Conservation (phyloP, 1,139 yeast species). For the Debaryomycetaceae sp. region DNA sequence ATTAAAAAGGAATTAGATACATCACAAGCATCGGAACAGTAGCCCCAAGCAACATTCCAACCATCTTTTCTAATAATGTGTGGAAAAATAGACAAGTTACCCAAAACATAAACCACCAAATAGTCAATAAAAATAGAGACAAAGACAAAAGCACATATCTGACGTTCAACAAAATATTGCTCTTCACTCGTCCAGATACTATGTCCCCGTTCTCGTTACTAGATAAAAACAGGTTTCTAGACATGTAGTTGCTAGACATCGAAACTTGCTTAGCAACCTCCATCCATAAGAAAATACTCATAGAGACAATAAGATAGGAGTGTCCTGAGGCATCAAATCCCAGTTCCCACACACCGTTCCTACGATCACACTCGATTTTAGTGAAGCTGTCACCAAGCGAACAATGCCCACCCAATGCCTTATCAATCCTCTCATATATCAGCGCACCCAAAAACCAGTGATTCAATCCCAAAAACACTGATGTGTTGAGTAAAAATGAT, state of each 20-base stretch:
- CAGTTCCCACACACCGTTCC: conserved; percentile 6
- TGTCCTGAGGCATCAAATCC: conserved; percentile 64
- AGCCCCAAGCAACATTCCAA: conserved; percentile 9
- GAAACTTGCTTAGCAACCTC: conserved; percentile 14
- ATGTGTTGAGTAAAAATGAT: conserved; percentile 14
- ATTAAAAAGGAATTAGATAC: not conserved
- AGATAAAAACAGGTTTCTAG: not conserved
- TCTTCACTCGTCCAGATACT: not conserved
- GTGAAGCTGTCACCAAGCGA: conserved; percentile 5
- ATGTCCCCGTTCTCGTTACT: not conserved
- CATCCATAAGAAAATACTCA: conserved; percentile 42
- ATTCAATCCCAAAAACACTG: conserved; percentile 16
- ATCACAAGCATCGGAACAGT: conserved; percentile 1
- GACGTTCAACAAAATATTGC: not conserved
- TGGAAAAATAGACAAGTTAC: conserved; percentile 64
- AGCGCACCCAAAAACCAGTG: conserved; percentile 49
- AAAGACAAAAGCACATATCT: conserved; percentile 3
- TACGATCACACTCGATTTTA: conserved; percentile 6
- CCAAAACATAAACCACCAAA: conserved; percentile 46
- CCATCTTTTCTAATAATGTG: conserved; percentile 51
- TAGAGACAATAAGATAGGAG: conserved; percentile 49
- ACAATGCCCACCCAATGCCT: conserved; percentile 42
- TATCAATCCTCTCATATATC: conserved; percentile 40
- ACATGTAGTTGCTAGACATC: not conserved
- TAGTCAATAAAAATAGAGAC: conserved; percentile 9